Evolutionary conservation across 2,329 filamentous ascomycete species (phyloP), one percentile per base, ranked within the genome.

Genomic region (Colletotrichum shisoi): DNA sequence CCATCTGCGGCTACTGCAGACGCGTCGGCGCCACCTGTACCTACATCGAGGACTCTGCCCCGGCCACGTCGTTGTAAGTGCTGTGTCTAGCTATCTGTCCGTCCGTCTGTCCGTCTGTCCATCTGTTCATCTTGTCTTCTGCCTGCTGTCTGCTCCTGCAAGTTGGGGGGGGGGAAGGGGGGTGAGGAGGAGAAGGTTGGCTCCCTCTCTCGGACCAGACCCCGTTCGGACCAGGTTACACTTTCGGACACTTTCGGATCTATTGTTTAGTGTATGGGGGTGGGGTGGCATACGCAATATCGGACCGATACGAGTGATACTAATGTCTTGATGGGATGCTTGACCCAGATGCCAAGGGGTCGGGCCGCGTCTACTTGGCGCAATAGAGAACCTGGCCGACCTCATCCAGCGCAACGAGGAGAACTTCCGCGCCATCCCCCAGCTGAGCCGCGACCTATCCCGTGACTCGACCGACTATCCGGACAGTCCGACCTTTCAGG

Each of bases 1-100:
- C 77, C 2, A 74, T 74, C 0, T 78, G 77, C 68, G 76, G 77
- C 8, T 79, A 78, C 40, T 79, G 77, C 65, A 70, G 72, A 17
- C 73, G 75, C 11, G 69, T 76, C 27, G 72, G 72, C 40, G 77
- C 77, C 4, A 70, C 73, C 7, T 79, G 77, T 68, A 74, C 72
- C 4, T 79, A 78, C 37, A 61, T 64, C 31, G 65, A 70, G 5
- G 68, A 70, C 44, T 64, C 65, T 15, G 44, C 48, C 44, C 61
- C 65, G 34, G 42, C 65, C 13, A 68, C 54, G 48, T 65, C 65
- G 15, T 34, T 68, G 65, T 68, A n/a, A 68, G 65, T 68, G 27
- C 7, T 31, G 7, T 31, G 7, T 31, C 27, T 31, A 6, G 4
- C 24, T 5, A 31, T 31, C 27, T 2, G 4, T 27, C 24, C 5